Evolutionary conservation across 768 basidiomycete genomes (phyloP).

Genomic region (Rhodosporidiobolus sp.): DNA sequence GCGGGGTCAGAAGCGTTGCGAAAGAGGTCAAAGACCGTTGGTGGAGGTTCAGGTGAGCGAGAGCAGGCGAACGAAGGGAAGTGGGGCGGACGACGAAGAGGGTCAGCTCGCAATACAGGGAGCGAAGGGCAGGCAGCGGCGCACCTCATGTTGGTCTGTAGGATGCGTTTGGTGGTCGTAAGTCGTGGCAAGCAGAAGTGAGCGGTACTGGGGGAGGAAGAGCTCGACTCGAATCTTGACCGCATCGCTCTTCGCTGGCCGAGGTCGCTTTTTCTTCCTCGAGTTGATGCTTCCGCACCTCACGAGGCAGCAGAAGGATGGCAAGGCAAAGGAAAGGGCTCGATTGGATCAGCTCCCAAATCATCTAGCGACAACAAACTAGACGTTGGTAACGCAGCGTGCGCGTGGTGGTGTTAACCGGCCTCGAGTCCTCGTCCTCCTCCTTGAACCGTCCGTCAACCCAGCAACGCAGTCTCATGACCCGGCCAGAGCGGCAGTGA

Average conservation of each 20-base stretch:
- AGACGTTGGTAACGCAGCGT: conserved; percentile 26
- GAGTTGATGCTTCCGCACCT: too few species aligned
- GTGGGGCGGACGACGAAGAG: too few species aligned
- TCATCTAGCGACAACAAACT: conserved; percentile 1
- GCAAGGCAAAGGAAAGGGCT: background rate
- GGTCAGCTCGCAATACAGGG: background rate
- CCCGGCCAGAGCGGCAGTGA: background rate
- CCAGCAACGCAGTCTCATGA: background rate
- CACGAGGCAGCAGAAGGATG: too few species aligned
- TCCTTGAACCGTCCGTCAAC: background rate
- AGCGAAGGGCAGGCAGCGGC: background rate
- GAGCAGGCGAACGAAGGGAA: too few species aligned
- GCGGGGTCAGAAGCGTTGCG: too few species aligned
- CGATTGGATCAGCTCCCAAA: conserved; percentile 15
- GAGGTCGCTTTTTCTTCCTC: too few species aligned
- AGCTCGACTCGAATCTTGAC: too few species aligned
- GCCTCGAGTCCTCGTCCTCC: background rate
- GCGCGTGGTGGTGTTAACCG: conserved; percentile 6
- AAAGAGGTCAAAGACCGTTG: too few species aligned
- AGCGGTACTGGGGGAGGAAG: background rate
- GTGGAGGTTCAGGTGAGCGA: too few species aligned
- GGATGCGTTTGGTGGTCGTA: background rate
- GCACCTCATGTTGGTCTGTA: conserved; percentile 3
- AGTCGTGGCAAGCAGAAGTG: background rate
- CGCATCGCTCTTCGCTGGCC: too few species aligned